phyloP scores from a whole-genome alignment of 805 yeast genomes.

The Wickerhamiella slavikovae region DNA sequence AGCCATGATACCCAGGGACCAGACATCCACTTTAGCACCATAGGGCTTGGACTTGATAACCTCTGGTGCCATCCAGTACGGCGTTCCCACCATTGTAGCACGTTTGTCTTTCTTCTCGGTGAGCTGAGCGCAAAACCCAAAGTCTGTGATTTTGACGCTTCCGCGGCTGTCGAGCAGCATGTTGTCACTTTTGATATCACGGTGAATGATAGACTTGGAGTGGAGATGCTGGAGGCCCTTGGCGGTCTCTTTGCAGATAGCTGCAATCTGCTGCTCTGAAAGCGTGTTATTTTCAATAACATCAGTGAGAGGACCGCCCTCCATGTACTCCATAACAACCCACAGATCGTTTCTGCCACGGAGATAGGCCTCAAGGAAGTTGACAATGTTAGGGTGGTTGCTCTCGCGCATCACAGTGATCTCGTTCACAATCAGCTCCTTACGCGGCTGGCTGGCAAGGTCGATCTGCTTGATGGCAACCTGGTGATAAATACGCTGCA shows the following conservation, averaged over 20 bases:
- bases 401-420: slow-evolving; percentile 89
- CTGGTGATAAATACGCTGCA: slow-evolving; percentile 14
- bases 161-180: slow-evolving; percentile 67
- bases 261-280: slow-evolving; percentile 75
- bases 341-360: slow-evolving; percentile 56
- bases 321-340: slow-evolving; percentile 99
- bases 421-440: slow-evolving; percentile 85
- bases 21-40: slow-evolving; percentile 64
- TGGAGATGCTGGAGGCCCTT: slow-evolving; percentile 85
- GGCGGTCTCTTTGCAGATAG: slow-evolving; percentile 76
- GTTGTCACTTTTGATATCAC: slow-evolving; percentile 94
- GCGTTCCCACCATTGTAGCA: slow-evolving; percentile 76
- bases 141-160: slow-evolving; percentile 85
- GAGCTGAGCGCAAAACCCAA: slow-evolving; percentile 67
- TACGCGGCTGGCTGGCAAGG: slow-evolving; percentile 82
- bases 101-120: slow-evolving; percentile 54
- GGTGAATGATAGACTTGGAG: slow-evolving; percentile 77
- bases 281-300: slow-evolving; percentile 75
- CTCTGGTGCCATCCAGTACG: slow-evolving; percentile 86
- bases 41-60: slow-evolving; percentile 63
- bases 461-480: slow-evolving; percentile 97
- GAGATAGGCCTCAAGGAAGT: slow-evolving; percentile 74
- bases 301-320: slow-evolving; percentile 94
- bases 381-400: slow-evolving; percentile 79
- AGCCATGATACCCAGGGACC: slow-evolving; percentile 74